Conservation (phyloP, 2,329 filamentous ascomycete species). For the Plectosphaerella plurivora region DNA sequence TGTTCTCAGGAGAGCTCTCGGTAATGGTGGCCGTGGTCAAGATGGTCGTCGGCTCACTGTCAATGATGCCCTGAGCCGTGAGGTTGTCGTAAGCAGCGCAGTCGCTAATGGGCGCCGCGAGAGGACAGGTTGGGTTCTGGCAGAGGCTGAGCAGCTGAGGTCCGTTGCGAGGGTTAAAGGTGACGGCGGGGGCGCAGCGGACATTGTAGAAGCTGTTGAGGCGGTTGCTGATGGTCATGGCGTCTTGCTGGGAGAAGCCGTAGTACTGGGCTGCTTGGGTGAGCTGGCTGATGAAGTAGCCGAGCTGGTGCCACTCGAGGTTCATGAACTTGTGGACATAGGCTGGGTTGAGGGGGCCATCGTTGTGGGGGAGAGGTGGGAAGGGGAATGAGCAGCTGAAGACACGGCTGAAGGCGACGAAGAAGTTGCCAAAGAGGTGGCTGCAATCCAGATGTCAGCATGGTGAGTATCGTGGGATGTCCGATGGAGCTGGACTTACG, state of each 20-base stretch:
- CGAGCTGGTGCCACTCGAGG: conserved; percentile 20
- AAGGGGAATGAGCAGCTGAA: conserved; percentile 18
- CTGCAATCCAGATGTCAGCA: conserved; percentile 8
- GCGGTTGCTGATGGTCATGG: conserved; percentile 10
- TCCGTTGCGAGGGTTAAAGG: conserved; percentile 2
- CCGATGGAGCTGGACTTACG: conserved; percentile 15
- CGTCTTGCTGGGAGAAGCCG: conserved; percentile 21
- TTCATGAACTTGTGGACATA: conserved; percentile 29
- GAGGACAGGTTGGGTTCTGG: conserved; percentile 18
- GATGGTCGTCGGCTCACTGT: conserved; percentile 4
- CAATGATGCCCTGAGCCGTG: conserved; percentile 9
- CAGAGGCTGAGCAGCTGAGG: conserved; percentile 21
- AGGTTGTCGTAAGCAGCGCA: conserved; percentile 20
- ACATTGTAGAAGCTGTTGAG: conserved; percentile 23
- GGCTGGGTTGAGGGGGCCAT: conserved; percentile 14
- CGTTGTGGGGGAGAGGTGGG: conserved; percentile 11
- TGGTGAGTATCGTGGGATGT: background rate
- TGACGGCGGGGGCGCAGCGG: conserved; percentile 17
- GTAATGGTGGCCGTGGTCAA: background rate
- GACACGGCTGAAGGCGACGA: conserved; percentile 19
- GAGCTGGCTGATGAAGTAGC: conserved; percentile 25
- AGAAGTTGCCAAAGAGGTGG: conserved; percentile 23
- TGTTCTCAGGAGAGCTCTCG: background rate
- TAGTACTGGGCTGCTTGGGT: conserved; percentile 16
- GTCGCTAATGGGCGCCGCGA: conserved; percentile 18